Percentiles rank a stretch among this genome's conserved stretches.
These are phyloP conservation scores for Nissolia schottii DNA, from an alignment of 306 rosid genomes.

Conservation along the genomic window DNA sequence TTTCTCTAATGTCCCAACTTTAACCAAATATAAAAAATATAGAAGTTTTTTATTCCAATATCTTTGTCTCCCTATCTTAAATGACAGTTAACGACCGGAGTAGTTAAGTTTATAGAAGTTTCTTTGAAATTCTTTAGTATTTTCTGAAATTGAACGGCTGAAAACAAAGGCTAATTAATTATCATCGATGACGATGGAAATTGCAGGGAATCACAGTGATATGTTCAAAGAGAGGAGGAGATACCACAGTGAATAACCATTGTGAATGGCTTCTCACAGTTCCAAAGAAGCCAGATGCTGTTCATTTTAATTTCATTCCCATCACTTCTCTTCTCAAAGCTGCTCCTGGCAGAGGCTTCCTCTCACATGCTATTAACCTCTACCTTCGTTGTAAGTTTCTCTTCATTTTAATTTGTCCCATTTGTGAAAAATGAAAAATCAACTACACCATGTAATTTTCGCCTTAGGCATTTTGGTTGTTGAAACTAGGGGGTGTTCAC, in stretches of 20 bases:
- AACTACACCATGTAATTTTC: no score
- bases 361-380: conserved; percentile 89
- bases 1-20: no score
- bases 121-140: no score
- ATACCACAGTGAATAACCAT: conserved; percentile 50
- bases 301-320: conserved; percentile 67
- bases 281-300: conserved; percentile 56
- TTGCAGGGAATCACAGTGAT: conserved; percentile 80
- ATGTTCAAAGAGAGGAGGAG: conserved; percentile 75
- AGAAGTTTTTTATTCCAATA: no score
- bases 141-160: neutral
- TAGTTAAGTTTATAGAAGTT: no score
- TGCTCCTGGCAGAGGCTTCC: conserved; percentile 75
- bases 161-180: neutral
- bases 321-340: conserved; percentile 80
- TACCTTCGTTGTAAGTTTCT: conserved; percentile 84
- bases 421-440: no score
- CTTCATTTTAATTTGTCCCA: neutral
- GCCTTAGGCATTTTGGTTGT: no score
- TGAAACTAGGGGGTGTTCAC: no score
- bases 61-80: no score
- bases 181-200: neutral
- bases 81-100: no score
- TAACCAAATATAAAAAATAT: no score
- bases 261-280: conserved; percentile 83